These are phyloP conservation scores for Chlorella vulgaris DNA, from an alignment of 139 green algal genomes.

Conservation along the genomic window DNA sequence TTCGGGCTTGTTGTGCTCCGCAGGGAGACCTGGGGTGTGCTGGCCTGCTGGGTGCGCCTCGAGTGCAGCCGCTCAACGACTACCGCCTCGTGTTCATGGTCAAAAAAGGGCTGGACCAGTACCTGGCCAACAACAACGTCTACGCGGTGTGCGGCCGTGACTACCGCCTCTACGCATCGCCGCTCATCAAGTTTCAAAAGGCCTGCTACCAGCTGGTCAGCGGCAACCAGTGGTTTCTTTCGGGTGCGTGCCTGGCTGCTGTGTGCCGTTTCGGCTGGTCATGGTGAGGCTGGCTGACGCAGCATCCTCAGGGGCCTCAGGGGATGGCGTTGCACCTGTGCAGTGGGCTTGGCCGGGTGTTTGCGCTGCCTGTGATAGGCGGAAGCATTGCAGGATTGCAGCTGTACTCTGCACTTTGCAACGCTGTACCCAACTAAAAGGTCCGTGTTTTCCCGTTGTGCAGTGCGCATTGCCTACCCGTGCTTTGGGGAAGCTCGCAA, in stretches of 20 bases:
- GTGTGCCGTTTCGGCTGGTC: too few relatives aligned
- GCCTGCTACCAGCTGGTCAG: constrained; percentile 7
- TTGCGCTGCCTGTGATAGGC: too few relatives aligned
- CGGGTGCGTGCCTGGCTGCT: neutral
- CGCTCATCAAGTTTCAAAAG: constrained; percentile 21
- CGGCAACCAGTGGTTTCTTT: neutral
- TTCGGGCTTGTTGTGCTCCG: neutral
- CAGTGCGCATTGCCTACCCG: constrained; percentile 23
- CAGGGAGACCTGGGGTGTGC: constrained; percentile 15
- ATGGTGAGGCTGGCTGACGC: too few relatives aligned
- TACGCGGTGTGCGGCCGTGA: constrained; percentile 9
- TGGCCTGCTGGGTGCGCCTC: neutral
- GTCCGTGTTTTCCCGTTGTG: neutral
- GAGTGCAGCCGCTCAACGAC: constrained; percentile 14
- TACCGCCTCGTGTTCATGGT: constrained; percentile 27
- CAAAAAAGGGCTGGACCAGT: neutral
- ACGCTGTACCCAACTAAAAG: too few relatives aligned
- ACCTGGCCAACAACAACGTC: constrained; percentile 2
- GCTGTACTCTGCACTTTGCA: too few relatives aligned
- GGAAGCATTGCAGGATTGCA: too few relatives aligned
- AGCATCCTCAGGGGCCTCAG: too few relatives aligned
- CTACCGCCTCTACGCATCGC: constrained; percentile 21
- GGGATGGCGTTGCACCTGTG: too few relatives aligned
- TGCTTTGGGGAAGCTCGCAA: constrained; percentile 9
- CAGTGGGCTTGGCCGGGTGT: too few relatives aligned